A percentile compares a stretch with the other conserved stretches of the same genome.
Evolutionary conservation across 352 stramenopile genomes (phyloP).

Genomic region (Globisporangium canariense): DNA sequence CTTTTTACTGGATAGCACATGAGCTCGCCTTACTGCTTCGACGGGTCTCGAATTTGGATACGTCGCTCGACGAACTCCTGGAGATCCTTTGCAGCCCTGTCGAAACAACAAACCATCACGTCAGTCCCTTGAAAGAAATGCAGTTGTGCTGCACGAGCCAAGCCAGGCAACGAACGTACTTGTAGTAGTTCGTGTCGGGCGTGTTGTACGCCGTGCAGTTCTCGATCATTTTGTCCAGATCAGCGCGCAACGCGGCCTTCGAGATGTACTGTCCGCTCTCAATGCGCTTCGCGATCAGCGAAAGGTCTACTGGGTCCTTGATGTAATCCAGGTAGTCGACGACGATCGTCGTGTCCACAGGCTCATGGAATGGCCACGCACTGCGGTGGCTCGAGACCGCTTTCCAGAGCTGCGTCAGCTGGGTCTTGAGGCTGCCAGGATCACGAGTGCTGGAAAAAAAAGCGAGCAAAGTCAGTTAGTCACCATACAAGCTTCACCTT

Average conservation of each 20-base stretch:
- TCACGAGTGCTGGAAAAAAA: constrained; percentile 52
- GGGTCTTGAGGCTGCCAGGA: constrained; percentile 77
- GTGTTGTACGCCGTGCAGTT: constrained; percentile 99
- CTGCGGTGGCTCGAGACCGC: constrained; percentile 93
- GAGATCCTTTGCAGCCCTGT: constrained; percentile 72
- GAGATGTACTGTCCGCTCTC: constrained; percentile 87
- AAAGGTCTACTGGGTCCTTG: constrained; percentile 92
- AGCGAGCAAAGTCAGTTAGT: background rate
- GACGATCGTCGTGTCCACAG: constrained; percentile 93
- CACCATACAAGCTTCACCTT: background rate
- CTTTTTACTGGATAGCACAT: no score
- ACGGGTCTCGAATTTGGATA: constrained; percentile 48
- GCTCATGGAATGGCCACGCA: constrained; percentile 97
- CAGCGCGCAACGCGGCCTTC: constrained; percentile 89
- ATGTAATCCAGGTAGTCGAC: constrained; percentile 97
- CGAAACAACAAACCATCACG: background rate
- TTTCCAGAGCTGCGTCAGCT: constrained; percentile 86
- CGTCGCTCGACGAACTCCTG: constrained; percentile 71
- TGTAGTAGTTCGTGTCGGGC: constrained; percentile 95
- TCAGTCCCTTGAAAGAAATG: background rate
- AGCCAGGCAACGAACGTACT: constrained; percentile 53
- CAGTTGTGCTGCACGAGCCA: background rate
- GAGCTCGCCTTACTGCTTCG: constrained; percentile 3
- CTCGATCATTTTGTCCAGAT: constrained; percentile 96
- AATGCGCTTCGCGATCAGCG: constrained; percentile 81